Conservation (phyloP, 139 green algal species). For the Tetraselmis chui region DNA sequence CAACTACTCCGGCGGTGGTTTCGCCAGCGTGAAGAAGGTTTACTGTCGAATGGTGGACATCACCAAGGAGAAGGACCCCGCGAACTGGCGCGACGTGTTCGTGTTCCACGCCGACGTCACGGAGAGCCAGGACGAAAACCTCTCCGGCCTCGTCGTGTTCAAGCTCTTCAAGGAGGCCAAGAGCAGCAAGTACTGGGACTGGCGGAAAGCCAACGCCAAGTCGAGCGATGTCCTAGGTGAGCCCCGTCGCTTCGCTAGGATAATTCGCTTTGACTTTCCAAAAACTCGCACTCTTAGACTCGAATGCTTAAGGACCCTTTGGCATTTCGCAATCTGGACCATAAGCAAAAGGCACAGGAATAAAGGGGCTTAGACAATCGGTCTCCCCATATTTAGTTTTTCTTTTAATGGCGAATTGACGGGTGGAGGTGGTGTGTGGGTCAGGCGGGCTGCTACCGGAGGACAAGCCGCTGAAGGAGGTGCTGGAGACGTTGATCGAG, state of each 20-base stretch:
- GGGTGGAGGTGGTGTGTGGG: no score
- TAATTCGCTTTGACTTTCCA: no score
- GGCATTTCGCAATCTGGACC: no score
- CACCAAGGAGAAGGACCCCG: slow-evolving; percentile 1
- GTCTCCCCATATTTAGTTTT: no score
- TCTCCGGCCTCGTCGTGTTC: not conserved
- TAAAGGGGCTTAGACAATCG: no score
- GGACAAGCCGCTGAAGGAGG: not conserved
- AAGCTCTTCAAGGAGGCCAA: slow-evolving; percentile 4
- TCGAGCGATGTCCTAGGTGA: not conserved
- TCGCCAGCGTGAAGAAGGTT: not conserved
- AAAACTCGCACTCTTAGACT: no score
- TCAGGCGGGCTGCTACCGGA: not conserved
- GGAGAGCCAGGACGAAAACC: not conserved
- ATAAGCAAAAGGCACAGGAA: no score
- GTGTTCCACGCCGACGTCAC: slow-evolving; percentile 2
- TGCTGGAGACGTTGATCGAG: not conserved
- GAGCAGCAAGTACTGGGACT: slow-evolving; percentile 8
- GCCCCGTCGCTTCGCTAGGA: not conserved
- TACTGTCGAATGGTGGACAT: slow-evolving; percentile 3
- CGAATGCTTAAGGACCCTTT: no score
- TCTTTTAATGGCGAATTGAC: no score
- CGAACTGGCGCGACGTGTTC: not conserved
- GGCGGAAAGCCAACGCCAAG: not conserved
- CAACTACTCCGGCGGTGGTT: slow-evolving; percentile 3